phyloP scores from a whole-genome alignment of 176 grass and related monocot species.

The Aechmea fasciata region DNA sequence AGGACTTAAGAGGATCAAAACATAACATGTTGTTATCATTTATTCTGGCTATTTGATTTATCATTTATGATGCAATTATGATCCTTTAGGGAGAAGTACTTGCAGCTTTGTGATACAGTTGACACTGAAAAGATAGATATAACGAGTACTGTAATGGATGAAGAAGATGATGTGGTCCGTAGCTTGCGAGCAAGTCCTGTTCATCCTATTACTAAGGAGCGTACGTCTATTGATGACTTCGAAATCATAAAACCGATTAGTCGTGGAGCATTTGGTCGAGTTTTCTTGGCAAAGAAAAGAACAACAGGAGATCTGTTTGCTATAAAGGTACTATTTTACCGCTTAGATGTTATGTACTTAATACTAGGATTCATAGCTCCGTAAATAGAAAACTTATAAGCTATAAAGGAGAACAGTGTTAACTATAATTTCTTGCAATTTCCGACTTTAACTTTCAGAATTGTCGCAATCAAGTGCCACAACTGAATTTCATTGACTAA shows the following conservation, averaged over 20 bases:
- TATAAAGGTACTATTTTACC: slow-evolving; percentile 63
- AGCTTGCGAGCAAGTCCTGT: slow-evolving; percentile 92
- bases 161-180: slow-evolving; percentile 93
- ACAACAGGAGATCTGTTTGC: slow-evolving; percentile 98
- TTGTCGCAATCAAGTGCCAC: no score
- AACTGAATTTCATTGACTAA: no score
- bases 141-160: slow-evolving; percentile 86
- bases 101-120: slow-evolving; percentile 91
- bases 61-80: neutral
- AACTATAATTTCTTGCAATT: no score
- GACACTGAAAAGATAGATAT: slow-evolving; percentile 92
- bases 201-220: slow-evolving; percentile 75
- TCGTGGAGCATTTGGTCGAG: slow-evolving; percentile 94
- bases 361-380: no score
- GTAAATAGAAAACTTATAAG: no score
- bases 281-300: slow-evolving; percentile 99
- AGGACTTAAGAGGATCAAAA: no score
- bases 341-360: no score
- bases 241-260: slow-evolving; percentile 99
- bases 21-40: no score
- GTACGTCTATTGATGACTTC: slow-evolving; percentile 98
- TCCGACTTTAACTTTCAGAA: no score
- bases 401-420: no score
- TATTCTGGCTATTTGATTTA: neutral
- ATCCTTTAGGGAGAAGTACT: slow-evolving; percentile 76